Base-by-base conservation (phyloP, 2,329 filamentous ascomycete genomes). In the Fusarium longipes region DNA sequence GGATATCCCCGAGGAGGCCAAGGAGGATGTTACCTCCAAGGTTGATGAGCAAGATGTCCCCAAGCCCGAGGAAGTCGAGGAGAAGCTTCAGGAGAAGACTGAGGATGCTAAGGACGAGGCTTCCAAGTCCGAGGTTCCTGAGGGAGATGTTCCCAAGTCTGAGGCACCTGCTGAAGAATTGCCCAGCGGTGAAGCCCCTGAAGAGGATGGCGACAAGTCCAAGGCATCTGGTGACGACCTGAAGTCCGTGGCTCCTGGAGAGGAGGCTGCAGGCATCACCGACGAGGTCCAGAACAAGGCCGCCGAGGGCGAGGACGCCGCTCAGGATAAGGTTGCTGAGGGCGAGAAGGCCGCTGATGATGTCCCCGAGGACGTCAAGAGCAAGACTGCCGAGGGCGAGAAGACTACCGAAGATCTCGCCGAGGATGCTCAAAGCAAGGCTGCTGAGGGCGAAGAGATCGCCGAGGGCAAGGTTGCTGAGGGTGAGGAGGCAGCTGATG, bases 211-310 rank as follows among this genome's bases (percentile, higher is more conserved):
- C n/a, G 58, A 51, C 20, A 63, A 70, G 54, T 70, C 62, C 8
- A 69, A 71, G 52, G 33, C 67, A 20, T 27, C 62, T 25, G 65
- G 64, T 15, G 65, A 70, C 10, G 57, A 58, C 24, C 27, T 69
- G 78, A 88, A 88, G 74, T 75, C 80, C 10, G 85, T 86, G 73
- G 69, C 63, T 35, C 68, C 65, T 0, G 68, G 65, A 8, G 63
- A 68, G 43, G 75, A 80, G 3, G 74, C 79, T 5, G 53, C 55
- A n/a, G 59, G 59, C 18, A 29, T 57, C n/a, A 78, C 76, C 30
- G 74, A 64, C 6, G 63, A 67, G n/a, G 43, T 44, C 8, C 33
- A 66, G 49, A 36, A 22, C 22, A 63, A 79, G n/a, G 73, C 52
- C 17, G 51, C 33, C 7, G 45, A 61, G 8, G 52, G 56, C 1